Conservation (phyloP, 2,329 filamentous ascomycete species). For the Paecilomyces variotii region DNA sequence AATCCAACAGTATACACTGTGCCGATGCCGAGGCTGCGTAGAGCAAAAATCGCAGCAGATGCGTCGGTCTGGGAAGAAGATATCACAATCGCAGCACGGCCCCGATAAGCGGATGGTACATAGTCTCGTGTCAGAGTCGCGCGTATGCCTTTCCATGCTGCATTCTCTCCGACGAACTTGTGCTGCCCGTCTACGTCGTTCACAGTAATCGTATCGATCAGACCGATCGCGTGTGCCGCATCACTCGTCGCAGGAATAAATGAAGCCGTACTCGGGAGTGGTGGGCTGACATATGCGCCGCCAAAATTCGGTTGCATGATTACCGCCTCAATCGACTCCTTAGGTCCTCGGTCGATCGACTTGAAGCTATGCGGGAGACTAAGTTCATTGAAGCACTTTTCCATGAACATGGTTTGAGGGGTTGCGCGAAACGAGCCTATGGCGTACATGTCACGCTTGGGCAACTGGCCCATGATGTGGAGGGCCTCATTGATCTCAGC, state of each 20-base stretch:
- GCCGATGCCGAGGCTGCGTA: slow-evolving; percentile 65
- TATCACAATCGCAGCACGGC: slow-evolving; percentile 66
- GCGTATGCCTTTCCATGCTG: slow-evolving; percentile 76
- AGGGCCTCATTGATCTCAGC: slow-evolving; percentile 77
- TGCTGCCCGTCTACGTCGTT: slow-evolving; percentile 42
- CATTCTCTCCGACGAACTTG: slow-evolving; percentile 69
- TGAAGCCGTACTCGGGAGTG: slow-evolving; percentile 50
- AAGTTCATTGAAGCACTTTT: slow-evolving; percentile 73
- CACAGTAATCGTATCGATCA: slow-evolving; percentile 73
- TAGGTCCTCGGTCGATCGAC: slow-evolving; percentile 62
- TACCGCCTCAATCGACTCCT: slow-evolving; percentile 61
- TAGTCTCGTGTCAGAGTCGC: slow-evolving; percentile 74
- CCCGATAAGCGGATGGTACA: slow-evolving; percentile 71
- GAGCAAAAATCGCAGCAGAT: slow-evolving; percentile 68
- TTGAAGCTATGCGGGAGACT: slow-evolving; percentile 78
- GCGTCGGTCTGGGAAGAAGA: slow-evolving; percentile 67
- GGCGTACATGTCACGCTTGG: slow-evolving; percentile 71
- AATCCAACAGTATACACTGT: slow-evolving; percentile 83
- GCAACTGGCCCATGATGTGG: slow-evolving; percentile 70
- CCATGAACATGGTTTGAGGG: slow-evolving; percentile 75
- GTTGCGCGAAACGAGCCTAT: slow-evolving; percentile 66
- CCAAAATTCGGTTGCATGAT: slow-evolving; percentile 69
- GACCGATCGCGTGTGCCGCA: slow-evolving; percentile 68
- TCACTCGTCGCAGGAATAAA: slow-evolving; percentile 63
- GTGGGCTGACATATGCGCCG: slow-evolving; percentile 71